Evolutionary conservation across 1,284 basidiomycete species (phyloP).

Genomic region (Thecaphora thlaspeos): DNA sequence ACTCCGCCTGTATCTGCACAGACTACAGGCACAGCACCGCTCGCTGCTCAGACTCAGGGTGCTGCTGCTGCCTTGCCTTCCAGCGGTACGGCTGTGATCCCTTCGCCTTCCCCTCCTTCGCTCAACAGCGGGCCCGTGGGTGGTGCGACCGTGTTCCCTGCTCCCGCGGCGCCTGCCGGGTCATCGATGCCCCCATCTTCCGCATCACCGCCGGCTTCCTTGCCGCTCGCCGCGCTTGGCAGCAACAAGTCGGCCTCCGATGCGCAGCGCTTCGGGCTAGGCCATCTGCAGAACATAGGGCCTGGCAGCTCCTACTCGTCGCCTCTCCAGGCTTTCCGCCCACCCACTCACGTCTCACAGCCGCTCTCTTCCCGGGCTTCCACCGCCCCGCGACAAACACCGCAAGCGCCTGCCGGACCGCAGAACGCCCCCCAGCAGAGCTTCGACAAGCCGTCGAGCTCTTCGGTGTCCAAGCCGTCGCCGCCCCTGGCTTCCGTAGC

Average conservation of each 20-base stretch:
- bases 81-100: no score
- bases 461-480: no score
- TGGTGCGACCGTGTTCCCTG: no score
- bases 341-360: conserved; percentile 14
- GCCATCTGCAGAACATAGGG: conserved; percentile 5
- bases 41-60: no score
- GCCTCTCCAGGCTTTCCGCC: conserved; percentile 15
- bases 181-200: neutral
- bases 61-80: no score
- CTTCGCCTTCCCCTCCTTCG: no score
- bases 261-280: conserved; percentile 14
- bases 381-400: neutral
- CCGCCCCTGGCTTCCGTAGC: no score
- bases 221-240: conserved; percentile 8
- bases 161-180: no score
- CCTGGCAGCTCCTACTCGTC: conserved; percentile 13
- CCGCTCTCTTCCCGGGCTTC: conserved; percentile 5
- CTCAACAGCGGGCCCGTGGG: no score
- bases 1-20: no score
- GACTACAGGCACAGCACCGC: no score
- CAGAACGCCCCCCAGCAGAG: neutral
- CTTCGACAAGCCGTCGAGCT: neutral
- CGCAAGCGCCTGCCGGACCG: neutral
- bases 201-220: neutral
- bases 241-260: conserved; percentile 6